phyloP scores from a whole-genome alignment of 2,329 filamentous ascomycete species.

The Amylocarpus encephaloides region DNA sequence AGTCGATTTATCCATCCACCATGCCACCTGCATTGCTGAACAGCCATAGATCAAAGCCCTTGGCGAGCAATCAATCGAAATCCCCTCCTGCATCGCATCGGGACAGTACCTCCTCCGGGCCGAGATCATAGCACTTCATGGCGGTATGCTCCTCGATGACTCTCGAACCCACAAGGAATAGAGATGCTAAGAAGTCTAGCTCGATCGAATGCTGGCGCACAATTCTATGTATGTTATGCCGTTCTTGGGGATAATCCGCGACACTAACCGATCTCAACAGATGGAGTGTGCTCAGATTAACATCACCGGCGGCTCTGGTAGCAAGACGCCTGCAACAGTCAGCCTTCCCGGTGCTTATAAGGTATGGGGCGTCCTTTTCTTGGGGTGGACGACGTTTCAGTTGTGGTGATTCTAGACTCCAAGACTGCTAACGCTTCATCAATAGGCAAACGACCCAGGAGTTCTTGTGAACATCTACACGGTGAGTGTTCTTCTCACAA shows the following conservation, averaged over 20 bases:
- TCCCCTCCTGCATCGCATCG: slow-evolving; percentile 44
- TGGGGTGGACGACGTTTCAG: no score
- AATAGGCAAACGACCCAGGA: slow-evolving; percentile 37
- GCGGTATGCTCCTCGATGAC: slow-evolving; percentile 27
- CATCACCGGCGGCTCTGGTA: slow-evolving; percentile 34
- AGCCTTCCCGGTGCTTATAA: slow-evolving; percentile 20
- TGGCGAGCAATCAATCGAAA: slow-evolving; percentile 42
- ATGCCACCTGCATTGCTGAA: background rate
- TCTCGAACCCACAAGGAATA: background rate
- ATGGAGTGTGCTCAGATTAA: slow-evolving; percentile 44
- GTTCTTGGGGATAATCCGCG: no score
- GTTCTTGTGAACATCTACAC: slow-evolving; percentile 41
- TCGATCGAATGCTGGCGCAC: slow-evolving; percentile 35
- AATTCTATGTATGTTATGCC: slow-evolving; percentile 37
- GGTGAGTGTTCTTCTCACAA: slow-evolving; percentile 19
- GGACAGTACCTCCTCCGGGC: slow-evolving; percentile 54
- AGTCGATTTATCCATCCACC: background rate
- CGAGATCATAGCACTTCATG: slow-evolving; percentile 55
- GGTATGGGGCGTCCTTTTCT: no score
- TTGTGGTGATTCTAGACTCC: background rate
- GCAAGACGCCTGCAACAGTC: slow-evolving; percentile 18
- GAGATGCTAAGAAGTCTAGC: slow-evolving; percentile 20
- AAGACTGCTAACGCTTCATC: slow-evolving; percentile 7
- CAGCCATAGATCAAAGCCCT: slow-evolving; percentile 36
- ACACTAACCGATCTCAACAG: slow-evolving; percentile 15